Base-by-base conservation (phyloP, 257 asterid species). In the Perilla frutescens region DNA sequence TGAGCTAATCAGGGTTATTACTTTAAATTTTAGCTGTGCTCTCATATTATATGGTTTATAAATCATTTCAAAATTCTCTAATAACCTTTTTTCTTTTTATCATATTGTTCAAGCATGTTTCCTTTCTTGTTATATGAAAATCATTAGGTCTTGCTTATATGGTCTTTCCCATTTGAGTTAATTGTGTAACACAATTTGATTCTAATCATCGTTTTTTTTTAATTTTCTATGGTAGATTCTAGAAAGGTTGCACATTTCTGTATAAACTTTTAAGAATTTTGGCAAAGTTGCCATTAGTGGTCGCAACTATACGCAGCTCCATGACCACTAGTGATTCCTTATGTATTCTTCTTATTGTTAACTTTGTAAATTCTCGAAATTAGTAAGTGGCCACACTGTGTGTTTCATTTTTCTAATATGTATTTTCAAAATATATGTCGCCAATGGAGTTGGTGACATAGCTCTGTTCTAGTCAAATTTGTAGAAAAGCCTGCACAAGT, bases 1-100 rank as follows among this genome's bases (percentile, higher is more conserved):
- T 62, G 90, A 91, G 44, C 84, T 91, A 70, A 88, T 93, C 84
- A 85, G 84, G 74, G 98, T 93, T 14, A 83, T 71, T 65, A 62
- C 71, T 50, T 64, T 53, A 71, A 56, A 70, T 75, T 51, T 78
- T 26, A 41, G 67, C 68, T 51, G 36, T 49, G 44, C 41, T 63
- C 26, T 54, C 14, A 57, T 61, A 44, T 9, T 43, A 6, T 78
- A 20, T 39, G 51, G 12, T 78, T 59, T 20, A 11, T 15, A 37
- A 40, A 76, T 50, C 10, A 70, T 48, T 45, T 70, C 39, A 6
- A 13, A 41, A 34, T 56, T 71, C 31, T 51, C 1, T 48, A 44
- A 15, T 54, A 41, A 29, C 59, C 14, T 13, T 10, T 44, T 36
- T 48, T 50, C n/a, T n/a, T 49, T 61, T 50, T 9, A 29, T 34